Conservation (phyloP, 1,284 basidiomycete genomes). For the Tilletiopsis washingtonensis region DNA sequence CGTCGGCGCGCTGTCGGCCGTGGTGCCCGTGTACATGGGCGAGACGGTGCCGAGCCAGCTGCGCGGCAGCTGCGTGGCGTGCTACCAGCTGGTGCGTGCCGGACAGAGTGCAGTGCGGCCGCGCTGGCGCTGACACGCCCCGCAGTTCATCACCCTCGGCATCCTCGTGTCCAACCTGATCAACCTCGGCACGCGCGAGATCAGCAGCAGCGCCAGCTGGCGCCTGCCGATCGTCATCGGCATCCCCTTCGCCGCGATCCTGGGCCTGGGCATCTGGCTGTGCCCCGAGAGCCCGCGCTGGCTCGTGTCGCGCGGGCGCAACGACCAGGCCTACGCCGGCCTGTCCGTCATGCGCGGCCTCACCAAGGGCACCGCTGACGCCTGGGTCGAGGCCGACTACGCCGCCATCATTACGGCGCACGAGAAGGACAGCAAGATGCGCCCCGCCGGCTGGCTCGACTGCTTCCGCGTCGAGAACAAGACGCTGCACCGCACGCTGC, state of each 20-base stretch:
- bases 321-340: slow-evolving; percentile 55
- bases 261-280: slow-evolving; percentile 62
- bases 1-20: slow-evolving; percentile 55
- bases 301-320: slow-evolving; percentile 55
- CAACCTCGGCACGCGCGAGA: slow-evolving; percentile 35
- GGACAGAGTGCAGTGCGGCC: no score
- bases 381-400: slow-evolving; percentile 40
- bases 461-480: slow-evolving; percentile 38
- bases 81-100: slow-evolving; percentile 62
- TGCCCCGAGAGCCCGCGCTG: slow-evolving; percentile 70
- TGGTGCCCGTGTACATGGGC: slow-evolving; percentile 67
- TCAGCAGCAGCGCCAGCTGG: slow-evolving; percentile 54
- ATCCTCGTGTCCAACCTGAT: slow-evolving; percentile 63
- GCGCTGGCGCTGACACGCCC: neutral
- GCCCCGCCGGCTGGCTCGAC: slow-evolving; percentile 28
- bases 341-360: slow-evolving; percentile 58
- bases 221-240: slow-evolving; percentile 63
- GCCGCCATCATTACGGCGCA: slow-evolving; percentile 36
- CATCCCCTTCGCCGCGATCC: slow-evolving; percentile 61
- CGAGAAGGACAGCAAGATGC: slow-evolving; percentile 16
- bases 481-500: slow-evolving; percentile 42
- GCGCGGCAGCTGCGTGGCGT: slow-evolving; percentile 61
- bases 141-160: slow-evolving; percentile 65
- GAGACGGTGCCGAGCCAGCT: slow-evolving; percentile 70
- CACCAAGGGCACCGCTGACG: slow-evolving; percentile 34